Conservation (phyloP, 2,329 filamentous ascomycete species). For the Bipolaris oryzae region DNA sequence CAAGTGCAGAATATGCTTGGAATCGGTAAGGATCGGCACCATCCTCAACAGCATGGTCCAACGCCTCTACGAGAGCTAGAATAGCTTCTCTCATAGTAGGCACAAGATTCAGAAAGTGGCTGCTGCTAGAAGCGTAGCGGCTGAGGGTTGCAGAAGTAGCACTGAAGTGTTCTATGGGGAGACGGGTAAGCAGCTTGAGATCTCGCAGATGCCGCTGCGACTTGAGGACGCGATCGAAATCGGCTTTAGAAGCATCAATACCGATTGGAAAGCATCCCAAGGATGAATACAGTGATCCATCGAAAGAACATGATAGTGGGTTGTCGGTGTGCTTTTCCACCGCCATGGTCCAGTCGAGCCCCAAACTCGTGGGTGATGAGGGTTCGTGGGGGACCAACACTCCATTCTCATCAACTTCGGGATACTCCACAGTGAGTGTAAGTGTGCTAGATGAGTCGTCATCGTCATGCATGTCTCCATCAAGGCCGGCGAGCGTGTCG, state of each 20-base stretch:
- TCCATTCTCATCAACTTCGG: slow-evolving; percentile 42
- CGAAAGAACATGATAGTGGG: slow-evolving; percentile 42
- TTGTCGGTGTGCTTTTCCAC: slow-evolving; percentile 34
- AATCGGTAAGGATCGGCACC: slow-evolving; percentile 37
- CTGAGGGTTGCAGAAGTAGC: slow-evolving; percentile 22
- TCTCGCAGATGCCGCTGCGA: slow-evolving; percentile 41
- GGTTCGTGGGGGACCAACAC: slow-evolving; percentile 25
- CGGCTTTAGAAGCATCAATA: slow-evolving; percentile 36
- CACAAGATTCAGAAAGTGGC: slow-evolving; percentile 25
- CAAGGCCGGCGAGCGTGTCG: slow-evolving; percentile 34
- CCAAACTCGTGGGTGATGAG: slow-evolving; percentile 24
- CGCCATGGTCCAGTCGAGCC: slow-evolving; percentile 38
- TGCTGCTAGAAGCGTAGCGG: slow-evolving; percentile 23
- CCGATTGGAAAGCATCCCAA: slow-evolving; percentile 48
- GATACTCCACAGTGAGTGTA: slow-evolving; percentile 41
- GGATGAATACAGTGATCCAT: slow-evolving; percentile 33
- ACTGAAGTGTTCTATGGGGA: slow-evolving; percentile 34
- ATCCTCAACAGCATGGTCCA: slow-evolving; percentile 34
- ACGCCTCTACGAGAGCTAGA: slow-evolving; percentile 27
- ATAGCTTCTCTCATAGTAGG: slow-evolving; percentile 34
- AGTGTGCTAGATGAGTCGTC: slow-evolving; percentile 38
- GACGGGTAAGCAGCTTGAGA: slow-evolving; percentile 37
- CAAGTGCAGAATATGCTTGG: slow-evolving; percentile 43
- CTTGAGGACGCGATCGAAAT: slow-evolving; percentile 41
- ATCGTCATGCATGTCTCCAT: slow-evolving; percentile 28